These are phyloP conservation scores for Fagopyrum tataricum DNA, from an alignment of 148 eudicot species.

Conservation along the genomic window DNA sequence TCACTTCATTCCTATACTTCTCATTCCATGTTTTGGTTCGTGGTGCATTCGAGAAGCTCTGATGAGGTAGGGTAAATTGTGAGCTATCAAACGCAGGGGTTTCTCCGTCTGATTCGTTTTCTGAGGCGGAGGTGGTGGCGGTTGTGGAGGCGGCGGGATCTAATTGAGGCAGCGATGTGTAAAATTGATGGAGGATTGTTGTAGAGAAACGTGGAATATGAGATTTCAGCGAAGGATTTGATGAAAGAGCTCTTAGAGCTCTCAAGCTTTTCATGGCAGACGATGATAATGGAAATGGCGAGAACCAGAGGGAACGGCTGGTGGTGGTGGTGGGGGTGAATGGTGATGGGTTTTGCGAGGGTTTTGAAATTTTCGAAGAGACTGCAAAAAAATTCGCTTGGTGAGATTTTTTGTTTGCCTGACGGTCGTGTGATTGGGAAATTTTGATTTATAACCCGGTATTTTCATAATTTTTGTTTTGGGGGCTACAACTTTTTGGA, in stretches of 20 bases:
- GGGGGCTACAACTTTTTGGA: background rate
- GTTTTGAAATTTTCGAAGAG: background rate
- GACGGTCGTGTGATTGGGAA: background rate
- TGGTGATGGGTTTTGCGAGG: slow-evolving; percentile 13
- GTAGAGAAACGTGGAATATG: slow-evolving; percentile 26
- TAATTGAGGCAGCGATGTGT: slow-evolving; percentile 36
- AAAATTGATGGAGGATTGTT: slow-evolving; percentile 25
- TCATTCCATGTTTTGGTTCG: slow-evolving; percentile 48
- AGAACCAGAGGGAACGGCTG: slow-evolving; percentile 3
- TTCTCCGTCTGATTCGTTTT: slow-evolving; percentile 32
- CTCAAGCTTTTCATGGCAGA: slow-evolving; percentile 55
- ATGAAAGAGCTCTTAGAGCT: slow-evolving; percentile 23
- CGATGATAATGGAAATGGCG: background rate
- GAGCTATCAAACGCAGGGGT: slow-evolving; percentile 47
- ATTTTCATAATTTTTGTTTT: too few species aligned
- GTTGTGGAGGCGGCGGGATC: slow-evolving; percentile 19
- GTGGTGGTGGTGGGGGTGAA: background rate
- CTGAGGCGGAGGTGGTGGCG: slow-evolving; percentile 25
- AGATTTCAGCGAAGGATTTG: slow-evolving; percentile 20
- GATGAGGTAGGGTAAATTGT: slow-evolving; percentile 34
- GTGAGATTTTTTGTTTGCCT: background rate
- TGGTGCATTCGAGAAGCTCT: slow-evolving; percentile 16
- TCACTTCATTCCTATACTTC: slow-evolving; percentile 52
- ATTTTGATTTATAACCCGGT: background rate
- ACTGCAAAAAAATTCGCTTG: background rate